These are phyloP conservation scores for Aphanomyces invadans DNA, from an alignment of 352 stramenopile species.

Conservation along the genomic window DNA sequence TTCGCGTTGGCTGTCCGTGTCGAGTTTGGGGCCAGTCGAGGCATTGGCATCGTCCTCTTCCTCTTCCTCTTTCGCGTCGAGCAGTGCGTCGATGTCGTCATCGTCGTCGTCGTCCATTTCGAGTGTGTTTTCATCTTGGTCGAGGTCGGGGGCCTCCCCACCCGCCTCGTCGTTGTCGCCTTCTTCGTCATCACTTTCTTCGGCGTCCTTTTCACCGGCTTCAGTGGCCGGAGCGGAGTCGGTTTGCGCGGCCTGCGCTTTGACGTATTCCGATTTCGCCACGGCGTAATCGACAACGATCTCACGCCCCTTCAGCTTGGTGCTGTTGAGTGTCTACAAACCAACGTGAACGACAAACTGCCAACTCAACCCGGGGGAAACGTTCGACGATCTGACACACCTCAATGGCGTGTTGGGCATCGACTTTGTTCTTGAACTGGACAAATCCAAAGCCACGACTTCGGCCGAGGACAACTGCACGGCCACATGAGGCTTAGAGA, in stretches of 20 bases:
- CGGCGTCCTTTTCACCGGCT: slow-evolving; percentile 28
- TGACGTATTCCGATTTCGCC: slow-evolving; percentile 68
- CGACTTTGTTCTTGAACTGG: slow-evolving; percentile 58
- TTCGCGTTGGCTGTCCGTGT: slow-evolving; percentile 68
- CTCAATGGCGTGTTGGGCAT: slow-evolving; percentile 55
- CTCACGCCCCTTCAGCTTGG: slow-evolving; percentile 71
- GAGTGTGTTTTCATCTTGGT: slow-evolving; percentile 38
- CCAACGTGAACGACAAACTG: background rate
- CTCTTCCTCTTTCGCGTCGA: slow-evolving; percentile 34
- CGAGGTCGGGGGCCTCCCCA: slow-evolving; percentile 27
- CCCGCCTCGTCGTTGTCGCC: slow-evolving; percentile 25
- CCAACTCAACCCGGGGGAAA: no score
- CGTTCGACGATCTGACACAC: no score
- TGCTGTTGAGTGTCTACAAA: slow-evolving; percentile 48
- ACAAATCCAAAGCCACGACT: slow-evolving; percentile 81
- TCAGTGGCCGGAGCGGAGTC: slow-evolving; percentile 24
- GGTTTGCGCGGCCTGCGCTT: slow-evolving; percentile 31
- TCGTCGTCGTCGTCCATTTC: slow-evolving; percentile 28
- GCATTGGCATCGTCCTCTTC: slow-evolving; percentile 26
- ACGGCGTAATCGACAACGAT: slow-evolving; percentile 84
- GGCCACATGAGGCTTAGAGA: background rate
- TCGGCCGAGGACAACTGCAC: slow-evolving; percentile 38
- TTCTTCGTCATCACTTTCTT: slow-evolving; percentile 28
- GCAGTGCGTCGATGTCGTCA: slow-evolving; percentile 27
- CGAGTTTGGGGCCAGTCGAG: slow-evolving; percentile 32